Evolutionary conservation across 176 grass and related monocot species (phyloP).

Genomic region (Urochloa ruziziensis): DNA sequence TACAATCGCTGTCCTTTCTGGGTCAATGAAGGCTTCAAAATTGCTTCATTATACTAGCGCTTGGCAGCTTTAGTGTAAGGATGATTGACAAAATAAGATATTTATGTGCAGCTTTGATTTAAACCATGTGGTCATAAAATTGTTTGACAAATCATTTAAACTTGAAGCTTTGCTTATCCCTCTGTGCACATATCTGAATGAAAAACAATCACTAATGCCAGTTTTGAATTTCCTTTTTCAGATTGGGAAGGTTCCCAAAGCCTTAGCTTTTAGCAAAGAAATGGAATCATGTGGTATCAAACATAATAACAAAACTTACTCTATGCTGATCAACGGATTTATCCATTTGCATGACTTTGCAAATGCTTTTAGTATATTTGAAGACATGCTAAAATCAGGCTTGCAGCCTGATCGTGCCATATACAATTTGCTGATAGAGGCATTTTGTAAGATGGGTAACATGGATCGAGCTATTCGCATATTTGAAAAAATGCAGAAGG

Average conservation of each 20-base stretch:
- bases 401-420: slow-evolving; percentile 79
- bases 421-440: slow-evolving; percentile 93
- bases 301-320: slow-evolving; percentile 97
- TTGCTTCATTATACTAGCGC: neutral
- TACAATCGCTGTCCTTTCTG: neutral
- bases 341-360: slow-evolving; percentile 91
- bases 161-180: neutral
- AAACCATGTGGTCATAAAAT: neutral
- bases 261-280: slow-evolving; percentile 69
- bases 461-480: slow-evolving; percentile 78
- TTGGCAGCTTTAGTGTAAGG: neutral
- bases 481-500: slow-evolving; percentile 90
- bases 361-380: slow-evolving; percentile 91
- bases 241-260: slow-evolving; percentile 86
- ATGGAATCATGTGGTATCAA: slow-evolving; percentile 81
- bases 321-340: slow-evolving; percentile 96
- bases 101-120: neutral
- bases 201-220: neutral
- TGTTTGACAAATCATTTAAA: neutral
- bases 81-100: slow-evolving; percentile 7
- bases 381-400: slow-evolving; percentile 84
- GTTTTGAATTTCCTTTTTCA: slow-evolving; percentile 29
- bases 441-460: slow-evolving; percentile 99
- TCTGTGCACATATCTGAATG: neutral
- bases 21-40: neutral